Evolutionary conservation across 1,284 basidiomycete genomes (phyloP).

Genomic region (Farysia itapuensis): DNA sequence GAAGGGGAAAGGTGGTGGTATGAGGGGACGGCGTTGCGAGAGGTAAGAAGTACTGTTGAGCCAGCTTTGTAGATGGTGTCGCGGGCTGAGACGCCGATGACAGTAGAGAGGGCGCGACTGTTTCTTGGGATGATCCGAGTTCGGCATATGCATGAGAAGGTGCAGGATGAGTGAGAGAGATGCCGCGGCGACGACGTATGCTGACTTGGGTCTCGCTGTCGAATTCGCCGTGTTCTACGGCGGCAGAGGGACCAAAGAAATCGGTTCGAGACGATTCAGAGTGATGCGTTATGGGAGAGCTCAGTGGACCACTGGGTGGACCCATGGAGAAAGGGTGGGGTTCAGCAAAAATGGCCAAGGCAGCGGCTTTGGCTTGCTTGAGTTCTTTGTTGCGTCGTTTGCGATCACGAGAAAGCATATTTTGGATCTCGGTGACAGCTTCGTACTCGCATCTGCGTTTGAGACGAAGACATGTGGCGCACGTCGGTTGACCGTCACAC

Average conservation of each 20-base stretch:
- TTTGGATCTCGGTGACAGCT: conserved; percentile 48
- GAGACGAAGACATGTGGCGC: conserved; percentile 47
- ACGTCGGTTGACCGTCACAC: conserved; percentile 50
- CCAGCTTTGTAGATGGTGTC: no score
- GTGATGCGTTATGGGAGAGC: conserved; percentile 12
- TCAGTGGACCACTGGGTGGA: conserved; percentile 8
- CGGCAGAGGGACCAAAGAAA: conserved; percentile 9
- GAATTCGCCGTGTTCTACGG: conserved; percentile 3
- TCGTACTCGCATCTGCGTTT: conserved; percentile 51
- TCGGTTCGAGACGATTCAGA: conserved; percentile 8
- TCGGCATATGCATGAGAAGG: conserved; percentile 1
- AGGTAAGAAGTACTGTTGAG: no score
- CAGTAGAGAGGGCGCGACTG: no score
- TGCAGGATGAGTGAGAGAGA: conserved; percentile 16
- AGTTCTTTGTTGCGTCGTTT: conserved; percentile 48
- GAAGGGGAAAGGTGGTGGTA: no score
- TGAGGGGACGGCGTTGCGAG: no score
- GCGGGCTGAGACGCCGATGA: no score
- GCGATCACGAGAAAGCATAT: conserved; percentile 50
- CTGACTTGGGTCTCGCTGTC: conserved; percentile 23
- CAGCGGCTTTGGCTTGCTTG: conserved; percentile 26
- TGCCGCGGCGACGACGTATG: conserved; percentile 27
- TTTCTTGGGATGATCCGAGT: no score
- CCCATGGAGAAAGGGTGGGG: conserved; percentile 30
- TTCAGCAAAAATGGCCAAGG: conserved; percentile 29